Evolutionary conservation across 2,329 filamentous ascomycete species (phyloP).

Genomic region (Calonectria ilicicola): DNA sequence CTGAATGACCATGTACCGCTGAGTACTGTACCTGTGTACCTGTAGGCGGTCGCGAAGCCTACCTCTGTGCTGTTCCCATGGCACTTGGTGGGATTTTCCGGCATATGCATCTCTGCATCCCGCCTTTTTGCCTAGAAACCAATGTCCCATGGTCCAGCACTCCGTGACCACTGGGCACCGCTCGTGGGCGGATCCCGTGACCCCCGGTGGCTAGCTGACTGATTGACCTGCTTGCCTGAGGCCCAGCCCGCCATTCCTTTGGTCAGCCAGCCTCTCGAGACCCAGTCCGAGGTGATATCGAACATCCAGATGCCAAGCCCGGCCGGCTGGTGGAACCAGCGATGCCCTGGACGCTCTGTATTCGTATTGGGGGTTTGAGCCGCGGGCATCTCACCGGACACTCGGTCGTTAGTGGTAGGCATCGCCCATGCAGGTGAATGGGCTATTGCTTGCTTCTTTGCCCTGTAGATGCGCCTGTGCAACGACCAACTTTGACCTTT

Average conservation of each 20-base stretch:
- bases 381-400: background rate
- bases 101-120: background rate
- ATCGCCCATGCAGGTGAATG: slow-evolving; percentile 2
- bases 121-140: slow-evolving; percentile 6
- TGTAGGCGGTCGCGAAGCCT: background rate
- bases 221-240: background rate
- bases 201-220: slow-evolving; percentile 16
- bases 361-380: slow-evolving; percentile 20
- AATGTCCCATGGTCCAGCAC: slow-evolving; percentile 7
- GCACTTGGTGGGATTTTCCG: slow-evolving; percentile 1
- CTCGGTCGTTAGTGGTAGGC: background rate
- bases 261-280: background rate
- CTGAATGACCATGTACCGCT: background rate
- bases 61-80: background rate
- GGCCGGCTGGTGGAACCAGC: background rate
- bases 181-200: slow-evolving; percentile 32
- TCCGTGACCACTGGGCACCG: slow-evolving; percentile 17
- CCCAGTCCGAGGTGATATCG: background rate
- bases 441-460: slow-evolving; percentile 15
- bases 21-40: slow-evolving; percentile 1
- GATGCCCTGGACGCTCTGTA: slow-evolving; percentile 15
- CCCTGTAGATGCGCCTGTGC: background rate
- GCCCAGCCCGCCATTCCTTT: background rate
- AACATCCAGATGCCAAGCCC: slow-evolving; percentile 2
- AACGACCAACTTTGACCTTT: slow-evolving; percentile 5